A percentile compares a stretch with the other conserved stretches of the same genome.
Evolutionary conservation across 1,284 basidiomycete genomes (phyloP).

Genomic region (Moniliella sp.): DNA sequence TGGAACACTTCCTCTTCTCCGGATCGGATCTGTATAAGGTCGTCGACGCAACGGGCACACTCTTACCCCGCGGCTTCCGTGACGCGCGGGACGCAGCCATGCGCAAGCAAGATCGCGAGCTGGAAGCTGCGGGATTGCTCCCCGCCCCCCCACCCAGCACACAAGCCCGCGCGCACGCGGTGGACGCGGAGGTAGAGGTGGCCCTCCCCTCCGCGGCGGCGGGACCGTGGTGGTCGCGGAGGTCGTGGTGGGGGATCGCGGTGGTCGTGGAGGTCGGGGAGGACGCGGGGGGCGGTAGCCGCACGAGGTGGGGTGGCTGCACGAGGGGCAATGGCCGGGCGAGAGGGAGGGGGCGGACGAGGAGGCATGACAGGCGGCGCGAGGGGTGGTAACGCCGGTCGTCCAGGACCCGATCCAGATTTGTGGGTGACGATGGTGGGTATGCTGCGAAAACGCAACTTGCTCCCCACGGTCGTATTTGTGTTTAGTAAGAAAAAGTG

Average conservation of each 20-base stretch:
- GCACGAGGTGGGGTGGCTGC: too few species aligned
- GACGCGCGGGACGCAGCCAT: conserved; percentile 66
- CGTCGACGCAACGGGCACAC: conserved; percentile 61
- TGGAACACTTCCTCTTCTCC: conserved; percentile 90
- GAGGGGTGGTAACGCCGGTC: too few species aligned
- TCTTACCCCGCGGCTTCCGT: conserved; percentile 41
- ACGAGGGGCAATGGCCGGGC: too few species aligned
- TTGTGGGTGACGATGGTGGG: conserved; percentile 80
- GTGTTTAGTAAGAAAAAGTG: conserved; percentile 91
- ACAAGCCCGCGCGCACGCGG: too few species aligned
- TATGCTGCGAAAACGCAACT: conserved; percentile 57
- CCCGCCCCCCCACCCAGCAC: conserved; percentile 42
- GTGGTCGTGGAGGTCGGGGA: neutral
- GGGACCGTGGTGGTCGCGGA: conserved; percentile 46
- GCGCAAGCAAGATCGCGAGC: conserved; percentile 88
- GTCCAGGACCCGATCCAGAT: conserved; percentile 48
- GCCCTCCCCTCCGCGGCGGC: conserved; percentile 2
- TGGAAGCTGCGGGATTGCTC: conserved; percentile 61
- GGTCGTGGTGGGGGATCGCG: conserved; percentile 11
- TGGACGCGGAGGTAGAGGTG: neutral
- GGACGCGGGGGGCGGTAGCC: conserved; percentile 1
- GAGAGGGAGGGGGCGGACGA: too few species aligned
- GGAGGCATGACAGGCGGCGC: too few species aligned
- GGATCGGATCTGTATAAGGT: conserved; percentile 77
- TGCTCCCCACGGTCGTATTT: conserved; percentile 86